A percentile compares a stretch with the other conserved stretches of the same genome.
Evolutionary conservation across 2,329 filamentous ascomycete genomes (phyloP).

Genomic region (Claviceps pusilla): DNA sequence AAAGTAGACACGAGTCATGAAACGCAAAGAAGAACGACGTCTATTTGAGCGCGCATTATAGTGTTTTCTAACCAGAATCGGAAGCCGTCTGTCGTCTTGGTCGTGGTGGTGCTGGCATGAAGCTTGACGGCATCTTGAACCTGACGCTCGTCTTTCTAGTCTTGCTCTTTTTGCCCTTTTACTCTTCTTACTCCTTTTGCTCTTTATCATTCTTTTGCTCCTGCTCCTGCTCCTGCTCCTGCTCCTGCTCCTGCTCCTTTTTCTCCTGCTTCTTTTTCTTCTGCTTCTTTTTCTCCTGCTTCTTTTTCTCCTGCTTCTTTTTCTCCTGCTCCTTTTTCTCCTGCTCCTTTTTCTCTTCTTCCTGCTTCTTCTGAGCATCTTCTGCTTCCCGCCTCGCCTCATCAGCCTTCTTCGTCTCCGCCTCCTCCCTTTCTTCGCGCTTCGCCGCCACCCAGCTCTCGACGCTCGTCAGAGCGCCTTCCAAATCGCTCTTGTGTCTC

Average conservation of each 20-base stretch:
- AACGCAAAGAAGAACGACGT: neutral
- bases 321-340: constrained; percentile 1
- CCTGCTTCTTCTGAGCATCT: constrained; percentile 4
- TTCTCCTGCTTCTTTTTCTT: neutral
- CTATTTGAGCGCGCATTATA: constrained; percentile 3
- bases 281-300: neutral
- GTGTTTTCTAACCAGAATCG: constrained; percentile 20
- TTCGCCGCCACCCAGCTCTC: constrained; percentile 35
- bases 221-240: neutral
- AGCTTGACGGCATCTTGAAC: neutral
- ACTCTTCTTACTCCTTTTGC: neutral
- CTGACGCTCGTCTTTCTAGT: neutral
- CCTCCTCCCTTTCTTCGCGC: constrained; percentile 33
- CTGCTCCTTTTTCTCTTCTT: neutral
- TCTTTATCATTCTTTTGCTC: neutral
- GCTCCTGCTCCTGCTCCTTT: neutral
- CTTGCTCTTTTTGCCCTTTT: neutral
- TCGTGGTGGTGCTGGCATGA: neutral
- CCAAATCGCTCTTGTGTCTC: constrained; percentile 37
- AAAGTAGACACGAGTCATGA: too few species aligned
- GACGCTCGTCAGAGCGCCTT: constrained; percentile 30
- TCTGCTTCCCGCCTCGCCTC: constrained; percentile 11
- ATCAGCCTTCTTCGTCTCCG: constrained; percentile 16
- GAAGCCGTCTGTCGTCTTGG: constrained; percentile 18
- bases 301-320: neutral